Conservation (phyloP, 2,329 filamentous ascomycete genomes). For the Nothophoma quercina region DNA sequence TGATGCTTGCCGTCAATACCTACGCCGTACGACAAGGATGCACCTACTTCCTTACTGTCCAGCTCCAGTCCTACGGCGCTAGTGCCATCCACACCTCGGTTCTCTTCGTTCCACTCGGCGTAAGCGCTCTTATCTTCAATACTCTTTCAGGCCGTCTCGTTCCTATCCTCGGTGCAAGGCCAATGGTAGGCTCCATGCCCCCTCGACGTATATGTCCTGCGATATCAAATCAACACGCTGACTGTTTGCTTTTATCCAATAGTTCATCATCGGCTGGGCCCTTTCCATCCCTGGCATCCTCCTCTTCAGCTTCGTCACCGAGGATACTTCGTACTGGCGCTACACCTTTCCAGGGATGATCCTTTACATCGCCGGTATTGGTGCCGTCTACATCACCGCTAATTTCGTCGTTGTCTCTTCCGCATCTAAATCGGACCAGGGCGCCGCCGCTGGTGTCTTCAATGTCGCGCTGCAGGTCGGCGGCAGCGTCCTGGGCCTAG, state of each 20-base stretch:
- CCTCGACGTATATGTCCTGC: not conserved
- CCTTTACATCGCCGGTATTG: not conserved
- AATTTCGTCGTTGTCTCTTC: not conserved
- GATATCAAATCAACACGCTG: not conserved
- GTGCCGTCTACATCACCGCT: not conserved
- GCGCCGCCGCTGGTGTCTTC: not conserved
- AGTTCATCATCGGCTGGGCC: slow-evolving; percentile 6
- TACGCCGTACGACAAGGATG: slow-evolving; percentile 11
- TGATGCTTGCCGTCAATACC: slow-evolving; percentile 4
- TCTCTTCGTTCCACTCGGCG: slow-evolving; percentile 7
- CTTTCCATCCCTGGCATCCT: slow-evolving; percentile 6
- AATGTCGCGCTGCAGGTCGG: slow-evolving; percentile 2
- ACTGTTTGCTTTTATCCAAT: not conserved
- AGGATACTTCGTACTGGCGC: slow-evolving; percentile 7
- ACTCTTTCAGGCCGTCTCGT: not conserved
- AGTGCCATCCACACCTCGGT: slow-evolving; percentile 10
- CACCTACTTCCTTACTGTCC: slow-evolving; percentile 9
- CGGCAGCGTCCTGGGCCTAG: not conserved
- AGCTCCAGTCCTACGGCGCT: slow-evolving; percentile 9
- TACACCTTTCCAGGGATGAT: slow-evolving; percentile 5
- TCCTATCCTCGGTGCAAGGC: not conserved
- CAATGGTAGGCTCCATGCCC: not conserved
- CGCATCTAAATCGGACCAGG: not conserved
- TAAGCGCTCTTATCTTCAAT: slow-evolving; percentile 7
- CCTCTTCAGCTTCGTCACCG: slow-evolving; percentile 4